Evolutionary conservation across 2,329 filamentous ascomycete species (phyloP), one percentile per base, ranked within the genome.

Genomic region (Huntiella abstrusa): DNA sequence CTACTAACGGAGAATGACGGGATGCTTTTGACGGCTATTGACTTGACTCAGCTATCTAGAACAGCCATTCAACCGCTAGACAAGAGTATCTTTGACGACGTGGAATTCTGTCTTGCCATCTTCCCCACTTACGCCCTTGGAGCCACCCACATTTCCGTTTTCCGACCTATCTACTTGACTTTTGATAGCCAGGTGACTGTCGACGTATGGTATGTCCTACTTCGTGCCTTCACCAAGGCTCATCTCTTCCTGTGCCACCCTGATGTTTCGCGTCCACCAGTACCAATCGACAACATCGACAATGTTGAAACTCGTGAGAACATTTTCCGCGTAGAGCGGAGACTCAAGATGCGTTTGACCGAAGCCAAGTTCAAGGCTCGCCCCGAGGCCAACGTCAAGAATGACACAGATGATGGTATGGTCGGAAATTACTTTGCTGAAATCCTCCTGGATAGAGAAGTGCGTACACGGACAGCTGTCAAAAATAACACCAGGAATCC

Each of bases 191-290:
- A 87, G 37, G 77, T 93, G 5, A 68, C 93, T n/a, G 94, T 92
- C 55, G 91, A 98, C 59, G 91, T 95, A 10, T 98, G 91, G 91
- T 88, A 93, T 55, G 87, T 94, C 5, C 66, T 98, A 7, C 62
- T 98, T 28, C 76, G 88, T 51, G 86, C 88, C 0, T 95, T 95
- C 59, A 85, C 88, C 0, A 79, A 93, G 40, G 88, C 91, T 0
- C 86, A 95, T 55, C 69, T 96, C 10, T 96, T 94, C 57, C 83
- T 78, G 2, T 58, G 75, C 12, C 67, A 73, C 36, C 54, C 65
- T 7, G 56, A 64, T 10, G 61, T 62, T 12, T 59, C 59, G 22
- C 61, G 63, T 3, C 61, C 65, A 13, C 58, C 71, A 2, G 59
- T 60, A 12, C 69, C 69, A 49, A 55, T 64, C 12, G 53, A 56